Evolutionary conservation across 257 asterid species (phyloP), one percentile per base, ranked within the genome.

Genomic region (Knoxia roxburghii): DNA sequence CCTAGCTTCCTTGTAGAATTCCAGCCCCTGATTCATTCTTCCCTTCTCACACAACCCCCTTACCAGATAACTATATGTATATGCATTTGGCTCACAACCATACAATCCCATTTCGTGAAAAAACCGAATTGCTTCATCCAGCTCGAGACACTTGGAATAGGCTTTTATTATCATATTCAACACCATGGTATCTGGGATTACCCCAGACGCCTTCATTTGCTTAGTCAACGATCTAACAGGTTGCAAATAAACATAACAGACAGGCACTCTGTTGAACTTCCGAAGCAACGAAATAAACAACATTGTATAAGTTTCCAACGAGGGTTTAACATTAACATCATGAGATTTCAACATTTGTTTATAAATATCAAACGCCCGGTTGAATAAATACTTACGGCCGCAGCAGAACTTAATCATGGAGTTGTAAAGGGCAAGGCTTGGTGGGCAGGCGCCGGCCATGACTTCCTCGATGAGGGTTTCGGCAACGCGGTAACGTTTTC

Each of bases 51-150:
- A 90, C 72, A 85, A 67, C 56, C 95, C 99, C 63, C 74, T 84
- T 1, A 72, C 74, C 59, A 90, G 63, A 79, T 93, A 93, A 69
- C 95, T 84, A 61, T 85, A 93, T 0, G 96, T 88, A 67, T 81
- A 88, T 0, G 77, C 73, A 74, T 90, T 84, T 0, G 97, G 95
- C 84, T 88, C 96, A 54, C 97, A 90, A 0, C 86, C 87, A 75
- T 93, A 93, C 83, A 90, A 78, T 15, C 99, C 95, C 99, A 93
- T 93, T 68, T 90, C 99, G 0, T 91, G 91, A 33, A 80, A 90
- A 40, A 90, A 88, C 41, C 96, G 72, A 63, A 85, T 71, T 0
- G 97, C 96, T 51, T 90, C 99, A 39, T 90, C 97, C 49, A 88
- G 81, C 70, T 86, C 92, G 1, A 78, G 93, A 66, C 91, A 84